Percentiles rank a stretch among this genome's conserved stretches.
Evolutionary conservation across 192 early-diverging fungal genomes (phyloP).

Genomic region (Geranomyces variabilis): DNA sequence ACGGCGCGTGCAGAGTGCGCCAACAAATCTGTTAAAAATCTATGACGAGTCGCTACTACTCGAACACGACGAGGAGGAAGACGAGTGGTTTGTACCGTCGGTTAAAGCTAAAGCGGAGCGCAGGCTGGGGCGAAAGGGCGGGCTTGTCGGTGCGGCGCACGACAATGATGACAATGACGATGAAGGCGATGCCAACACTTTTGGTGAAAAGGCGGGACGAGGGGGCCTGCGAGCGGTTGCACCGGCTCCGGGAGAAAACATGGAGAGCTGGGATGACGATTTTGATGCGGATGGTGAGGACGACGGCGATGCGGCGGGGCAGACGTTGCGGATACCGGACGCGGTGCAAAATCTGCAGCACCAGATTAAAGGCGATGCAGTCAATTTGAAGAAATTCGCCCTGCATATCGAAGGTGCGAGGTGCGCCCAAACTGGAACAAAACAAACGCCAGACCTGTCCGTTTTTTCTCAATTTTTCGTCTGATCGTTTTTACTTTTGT

Average conservation of each 20-base stretch:
- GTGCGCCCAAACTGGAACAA: too few species aligned
- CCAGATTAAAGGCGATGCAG: slow-evolving; percentile 32
- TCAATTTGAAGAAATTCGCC: slow-evolving; percentile 43
- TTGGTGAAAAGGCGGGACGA: background rate
- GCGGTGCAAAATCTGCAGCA: slow-evolving; percentile 32
- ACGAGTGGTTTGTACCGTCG: slow-evolving; percentile 25
- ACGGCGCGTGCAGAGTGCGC: slow-evolving; percentile 31
- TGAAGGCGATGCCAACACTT: slow-evolving; percentile 33
- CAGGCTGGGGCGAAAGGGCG: slow-evolving; percentile 11
- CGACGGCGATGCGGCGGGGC: background rate
- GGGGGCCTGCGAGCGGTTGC: slow-evolving; percentile 7
- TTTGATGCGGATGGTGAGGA: slow-evolving; percentile 25
- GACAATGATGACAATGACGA: slow-evolving; percentile 24
- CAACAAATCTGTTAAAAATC: slow-evolving; percentile 10
- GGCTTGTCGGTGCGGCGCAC: slow-evolving; percentile 8
- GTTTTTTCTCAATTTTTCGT: background rate
- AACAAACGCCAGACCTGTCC: background rate
- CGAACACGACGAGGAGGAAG: slow-evolving; percentile 14
- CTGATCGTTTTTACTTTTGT: background rate
- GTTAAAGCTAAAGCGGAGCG: slow-evolving; percentile 34
- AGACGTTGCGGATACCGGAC: slow-evolving; percentile 30
- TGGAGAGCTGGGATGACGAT: slow-evolving; percentile 53
- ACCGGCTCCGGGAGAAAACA: background rate
- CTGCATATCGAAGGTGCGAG: slow-evolving; percentile 46
- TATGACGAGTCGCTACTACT: slow-evolving; percentile 21